phyloP scores from a whole-genome alignment of 2,329 filamentous ascomycete genomes.

The Colletotrichum caudatum region DNA sequence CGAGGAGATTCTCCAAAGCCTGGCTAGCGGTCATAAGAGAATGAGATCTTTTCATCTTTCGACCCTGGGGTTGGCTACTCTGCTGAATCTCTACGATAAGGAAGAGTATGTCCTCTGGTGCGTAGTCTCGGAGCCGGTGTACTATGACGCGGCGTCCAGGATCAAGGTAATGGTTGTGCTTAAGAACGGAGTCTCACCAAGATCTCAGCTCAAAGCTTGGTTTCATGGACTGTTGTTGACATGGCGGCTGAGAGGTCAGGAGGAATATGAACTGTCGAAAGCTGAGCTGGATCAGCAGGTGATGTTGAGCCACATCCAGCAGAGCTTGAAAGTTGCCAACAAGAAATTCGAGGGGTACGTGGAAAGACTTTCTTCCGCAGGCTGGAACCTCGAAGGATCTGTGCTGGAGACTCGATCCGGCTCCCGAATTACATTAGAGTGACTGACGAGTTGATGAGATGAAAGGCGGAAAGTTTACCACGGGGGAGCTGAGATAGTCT shows the following conservation, averaged over 20 bases:
- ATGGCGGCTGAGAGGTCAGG: not conserved
- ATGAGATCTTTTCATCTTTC: constrained; percentile 23
- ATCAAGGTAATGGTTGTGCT: constrained; percentile 29
- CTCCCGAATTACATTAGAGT: constrained; percentile 30
- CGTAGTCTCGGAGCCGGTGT: not conserved
- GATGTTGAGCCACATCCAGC: constrained; percentile 28
- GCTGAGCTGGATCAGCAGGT: constrained; percentile 6
- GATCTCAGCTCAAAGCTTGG: constrained; percentile 37
- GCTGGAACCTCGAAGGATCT: constrained; percentile 34
- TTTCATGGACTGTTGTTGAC: constrained; percentile 28
- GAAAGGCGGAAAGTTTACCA: constrained; percentile 7
- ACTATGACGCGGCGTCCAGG: not conserved
- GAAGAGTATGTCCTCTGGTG: constrained; percentile 34
- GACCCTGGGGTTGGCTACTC: not conserved
- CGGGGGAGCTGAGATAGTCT: constrained; percentile 15
- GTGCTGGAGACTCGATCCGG: constrained; percentile 35
- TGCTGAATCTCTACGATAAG: constrained; percentile 20
- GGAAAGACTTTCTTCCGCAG: constrained; percentile 14
- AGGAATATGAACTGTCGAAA: constrained; percentile 1
- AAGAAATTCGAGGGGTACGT: constrained; percentile 27
- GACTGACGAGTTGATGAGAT: constrained; percentile 13
- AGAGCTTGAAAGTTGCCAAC: not conserved
- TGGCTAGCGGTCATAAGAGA: constrained; percentile 4
- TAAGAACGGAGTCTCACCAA: constrained; percentile 26
- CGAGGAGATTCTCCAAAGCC: constrained; percentile 2